Evolutionary conservation across 495 filamentous ascomycete genomes (phyloP), one percentile per base, ranked within the genome.

Genomic region (Cercophora sp.): DNA sequence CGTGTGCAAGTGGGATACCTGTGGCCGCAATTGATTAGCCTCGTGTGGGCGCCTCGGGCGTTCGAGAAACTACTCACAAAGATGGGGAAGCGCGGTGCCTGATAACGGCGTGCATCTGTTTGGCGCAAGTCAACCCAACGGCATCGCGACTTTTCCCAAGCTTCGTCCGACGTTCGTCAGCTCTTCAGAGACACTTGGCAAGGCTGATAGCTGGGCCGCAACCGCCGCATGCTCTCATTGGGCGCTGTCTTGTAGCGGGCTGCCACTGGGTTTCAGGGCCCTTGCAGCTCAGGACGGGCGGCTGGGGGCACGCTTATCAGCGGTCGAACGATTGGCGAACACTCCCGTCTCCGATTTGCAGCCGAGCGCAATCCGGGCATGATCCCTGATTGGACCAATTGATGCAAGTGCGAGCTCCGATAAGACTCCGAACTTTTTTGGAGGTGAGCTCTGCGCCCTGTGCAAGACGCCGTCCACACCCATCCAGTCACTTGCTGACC

Each of bases 341-440:
- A n/a, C n/a, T n/a, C n/a, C n/a, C n/a, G n/a, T n/a, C n/a, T 26
- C 16, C 2, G 29, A 46, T 10, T 16, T 24, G 19, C 52, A 35
- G 46, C 25, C n/a, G 37, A 24, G 26, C 39, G 29, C 20, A 40
- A 37, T 26, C 32, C 26, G 37, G 24, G 44, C 23, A 48, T 13
- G 25, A 27, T 8, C 24, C 51, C 25, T 60, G 61, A 64, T 66
- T 66, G 61, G 63, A 22, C 42, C 55, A 58, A 58, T 58, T 58
- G 26, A 27, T 37, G 19, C 16, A 23, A 48, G 6, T 15, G 35
- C 29, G 42, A 55, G 40, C 65, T 65, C 65, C 65, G 65, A 67
- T 67, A 56, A 50, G 25, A 39, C 60, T 67, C 65, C 65, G 65
- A 67, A 52, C 22, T 48, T 45, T 44, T 43, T 34, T n/a, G n/a